Evolutionary conservation across 2,329 filamentous ascomycete genomes (phyloP).

Genomic region (Stachybotrys echinatus): DNA sequence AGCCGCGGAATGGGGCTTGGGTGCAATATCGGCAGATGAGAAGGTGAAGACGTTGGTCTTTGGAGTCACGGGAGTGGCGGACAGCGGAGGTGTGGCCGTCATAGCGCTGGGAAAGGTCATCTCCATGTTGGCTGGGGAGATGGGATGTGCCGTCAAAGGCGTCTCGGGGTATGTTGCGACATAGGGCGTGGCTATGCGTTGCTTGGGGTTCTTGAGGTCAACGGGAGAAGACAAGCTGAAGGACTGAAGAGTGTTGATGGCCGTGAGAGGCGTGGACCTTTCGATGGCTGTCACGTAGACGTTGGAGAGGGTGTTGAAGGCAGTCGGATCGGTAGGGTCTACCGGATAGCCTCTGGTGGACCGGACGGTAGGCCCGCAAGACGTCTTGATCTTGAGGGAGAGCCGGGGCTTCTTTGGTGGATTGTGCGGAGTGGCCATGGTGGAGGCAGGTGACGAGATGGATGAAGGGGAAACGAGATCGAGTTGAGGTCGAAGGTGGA

Average conservation of each 20-base stretch:
- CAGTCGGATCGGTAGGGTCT: constrained; percentile 54
- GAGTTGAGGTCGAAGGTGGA: background rate
- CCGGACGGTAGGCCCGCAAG: constrained; percentile 29
- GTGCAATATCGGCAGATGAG: constrained; percentile 25
- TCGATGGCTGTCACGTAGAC: constrained; percentile 59
- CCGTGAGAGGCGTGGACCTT: constrained; percentile 47
- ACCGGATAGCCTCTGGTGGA: constrained; percentile 27
- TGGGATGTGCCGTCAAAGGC: constrained; percentile 44
- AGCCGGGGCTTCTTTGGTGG: constrained; percentile 48
- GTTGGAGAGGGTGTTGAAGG: constrained; percentile 63
- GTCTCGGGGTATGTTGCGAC: constrained; percentile 46
- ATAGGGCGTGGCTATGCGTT: constrained; percentile 37
- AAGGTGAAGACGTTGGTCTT: constrained; percentile 41
- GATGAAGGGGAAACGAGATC: background rate
- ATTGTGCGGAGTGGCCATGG: constrained; percentile 31
- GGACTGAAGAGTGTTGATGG: constrained; percentile 37
- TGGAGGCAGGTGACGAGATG: too few species aligned
- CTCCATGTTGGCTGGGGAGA: constrained; percentile 41
- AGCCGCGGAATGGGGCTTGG: constrained; percentile 3
- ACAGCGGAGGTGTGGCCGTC: constrained; percentile 55
- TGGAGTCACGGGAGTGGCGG: constrained; percentile 45
- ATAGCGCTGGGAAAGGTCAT: constrained; percentile 49
- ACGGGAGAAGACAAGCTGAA: constrained; percentile 23
- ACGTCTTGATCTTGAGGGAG: constrained; percentile 49
- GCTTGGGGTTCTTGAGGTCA: constrained; percentile 23